phyloP scores from a whole-genome alignment of 441 rosid species.

The Erodium trifolium region DNA sequence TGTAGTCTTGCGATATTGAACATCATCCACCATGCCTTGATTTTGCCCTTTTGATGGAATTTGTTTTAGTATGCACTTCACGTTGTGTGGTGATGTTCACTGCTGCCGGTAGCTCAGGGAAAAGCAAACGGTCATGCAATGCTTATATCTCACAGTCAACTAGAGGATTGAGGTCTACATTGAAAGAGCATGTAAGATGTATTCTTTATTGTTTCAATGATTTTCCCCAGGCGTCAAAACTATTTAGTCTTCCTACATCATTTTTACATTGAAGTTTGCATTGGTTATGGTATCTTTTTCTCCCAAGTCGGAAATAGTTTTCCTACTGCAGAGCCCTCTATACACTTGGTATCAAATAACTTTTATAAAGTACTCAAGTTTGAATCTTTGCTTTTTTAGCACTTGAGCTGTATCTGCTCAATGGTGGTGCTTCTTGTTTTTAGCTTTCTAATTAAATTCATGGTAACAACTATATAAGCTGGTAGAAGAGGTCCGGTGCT shows the following conservation, averaged over 20 bases:
- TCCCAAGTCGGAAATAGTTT: neutral
- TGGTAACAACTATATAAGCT: no score
- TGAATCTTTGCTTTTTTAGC: no score
- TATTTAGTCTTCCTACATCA: no score
- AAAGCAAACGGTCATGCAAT: slow-evolving; percentile 42
- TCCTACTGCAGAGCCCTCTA: neutral
- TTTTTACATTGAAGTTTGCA: neutral
- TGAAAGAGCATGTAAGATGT: slow-evolving; percentile 80
- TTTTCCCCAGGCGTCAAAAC: neutral
- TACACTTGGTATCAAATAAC: neutral
- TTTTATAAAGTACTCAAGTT: neutral
- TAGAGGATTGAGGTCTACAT: slow-evolving; percentile 65
- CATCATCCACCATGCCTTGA: slow-evolving; percentile 12
- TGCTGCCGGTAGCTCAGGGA: slow-evolving; percentile 36
- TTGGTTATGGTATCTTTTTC: neutral
- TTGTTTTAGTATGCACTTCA: slow-evolving; percentile 59
- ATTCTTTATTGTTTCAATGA: neutral
- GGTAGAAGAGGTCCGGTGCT: no score
- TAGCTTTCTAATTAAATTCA: no score
- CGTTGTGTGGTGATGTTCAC: slow-evolving; percentile 88
- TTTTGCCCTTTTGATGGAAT: slow-evolving; percentile 21
- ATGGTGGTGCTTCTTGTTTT: no score
- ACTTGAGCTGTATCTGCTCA: no score
- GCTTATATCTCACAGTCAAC: slow-evolving; percentile 88
- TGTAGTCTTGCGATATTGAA: neutral